Evolutionary conservation across 148 eudicot species (phyloP), one percentile per base, ranked within the genome.

Genomic region (Rhododendron molle): DNA sequence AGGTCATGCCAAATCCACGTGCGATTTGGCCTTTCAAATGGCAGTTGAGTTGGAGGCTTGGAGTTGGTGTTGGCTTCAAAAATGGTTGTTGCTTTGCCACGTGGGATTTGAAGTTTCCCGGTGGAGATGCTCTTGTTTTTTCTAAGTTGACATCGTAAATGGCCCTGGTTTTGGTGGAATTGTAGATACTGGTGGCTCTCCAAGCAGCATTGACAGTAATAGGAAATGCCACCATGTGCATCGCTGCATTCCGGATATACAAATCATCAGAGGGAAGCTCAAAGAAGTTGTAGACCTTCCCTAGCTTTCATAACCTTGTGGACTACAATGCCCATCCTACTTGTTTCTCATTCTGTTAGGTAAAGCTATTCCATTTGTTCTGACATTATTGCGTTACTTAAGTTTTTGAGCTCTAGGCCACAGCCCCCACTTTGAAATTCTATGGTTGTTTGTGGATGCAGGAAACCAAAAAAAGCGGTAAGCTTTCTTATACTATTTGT

Each of bases 161-260:
- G 28, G 28, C 26, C 28, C 28, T 86, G 73, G 20, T 82, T 44
- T 74, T 74, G 40, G 28, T 36, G 44, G 58, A 18, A 62, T 85
- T 92, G 85, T 60, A 96, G 98, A 93, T 91, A 50, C 87, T 96
- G 86, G 99, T 96, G 86, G 98, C 93, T 86, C 90, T 96, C 86
- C 99, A 96, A 91, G 99, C 95, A 69, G 97, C 96, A 76, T 88
- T 96, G 87, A 96, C 99, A 9, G 94, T 95, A 78, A 87, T 95
- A 52, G 99, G 99, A 40, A 96, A 96, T 47, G 92, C 89, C 36
- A 95, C 99, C 82, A 90, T 96, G 95, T 94, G 98, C 87, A 62
- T 94, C n/a, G 99, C 99, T 87, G 99, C 99, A 77, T 94, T 77
- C 87, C 96, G 96, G 52, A 95, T 96, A 76, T 96, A 92, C 82